A percentile compares a stretch with the other conserved stretches of the same genome.
phyloP scores from a whole-genome alignment of 129 eudicot genomes.

The Centaurea solstitialis region DNA sequence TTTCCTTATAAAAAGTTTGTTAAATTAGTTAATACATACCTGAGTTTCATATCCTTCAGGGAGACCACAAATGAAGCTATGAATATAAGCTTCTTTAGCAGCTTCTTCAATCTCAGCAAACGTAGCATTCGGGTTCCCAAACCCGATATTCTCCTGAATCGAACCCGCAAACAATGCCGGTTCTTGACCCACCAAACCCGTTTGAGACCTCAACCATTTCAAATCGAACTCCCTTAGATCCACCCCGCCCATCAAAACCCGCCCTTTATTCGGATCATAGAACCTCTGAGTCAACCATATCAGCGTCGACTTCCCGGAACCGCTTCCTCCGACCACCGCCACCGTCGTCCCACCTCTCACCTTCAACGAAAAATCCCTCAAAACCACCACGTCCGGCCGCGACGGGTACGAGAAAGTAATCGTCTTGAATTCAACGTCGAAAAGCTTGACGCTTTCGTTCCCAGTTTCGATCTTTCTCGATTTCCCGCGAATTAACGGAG shows the following conservation, averaged over 20 bases:
- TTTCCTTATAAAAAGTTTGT: too few relatives aligned
- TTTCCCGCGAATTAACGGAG: constrained; percentile 53
- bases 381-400: constrained; percentile 60
- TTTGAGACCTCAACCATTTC: constrained; percentile 77
- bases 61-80: constrained; percentile 75
- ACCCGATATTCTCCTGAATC: constrained; percentile 71
- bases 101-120: constrained; percentile 88
- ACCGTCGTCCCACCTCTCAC: constrained; percentile 75
- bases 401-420: constrained; percentile 74
- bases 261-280: constrained; percentile 74
- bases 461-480: constrained; percentile 41
- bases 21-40: constrained; percentile 32
- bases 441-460: constrained; percentile 38
- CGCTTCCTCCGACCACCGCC: constrained; percentile 84
- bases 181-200: constrained; percentile 85
- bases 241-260: constrained; percentile 60
- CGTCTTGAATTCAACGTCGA: constrained; percentile 63
- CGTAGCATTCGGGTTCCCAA: constrained; percentile 71
- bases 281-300: constrained; percentile 83
- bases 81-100: constrained; percentile 80
- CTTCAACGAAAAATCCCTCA: constrained; percentile 65
- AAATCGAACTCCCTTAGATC: constrained; percentile 68
- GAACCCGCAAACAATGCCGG: constrained; percentile 83
- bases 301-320: constrained; percentile 82
- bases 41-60: constrained; percentile 88